phyloP scores from a whole-genome alignment of 2,329 filamentous ascomycete genomes.

The Colletotrichum australisinense region DNA sequence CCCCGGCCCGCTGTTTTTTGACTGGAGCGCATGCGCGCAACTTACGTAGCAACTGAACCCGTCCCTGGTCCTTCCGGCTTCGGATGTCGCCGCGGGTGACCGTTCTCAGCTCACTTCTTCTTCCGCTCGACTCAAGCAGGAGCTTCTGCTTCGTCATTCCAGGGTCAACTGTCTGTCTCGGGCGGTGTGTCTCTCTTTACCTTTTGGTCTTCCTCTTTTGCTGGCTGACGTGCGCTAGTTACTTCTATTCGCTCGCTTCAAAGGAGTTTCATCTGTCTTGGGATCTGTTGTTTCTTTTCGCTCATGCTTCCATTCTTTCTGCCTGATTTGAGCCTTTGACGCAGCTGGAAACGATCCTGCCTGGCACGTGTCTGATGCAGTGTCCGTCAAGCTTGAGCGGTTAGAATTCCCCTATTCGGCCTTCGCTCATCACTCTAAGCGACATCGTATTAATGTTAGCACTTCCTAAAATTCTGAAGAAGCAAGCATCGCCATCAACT shows the following conservation, averaged over 20 bases:
- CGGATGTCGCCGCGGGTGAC: conserved; percentile 12
- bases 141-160: conserved; percentile 2
- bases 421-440: too few relatives aligned
- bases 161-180: neutral
- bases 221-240: neutral
- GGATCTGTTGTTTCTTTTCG: neutral
- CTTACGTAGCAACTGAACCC: neutral
- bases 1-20: neutral
- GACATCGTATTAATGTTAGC: neutral
- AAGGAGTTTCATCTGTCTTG: neutral
- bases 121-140: neutral
- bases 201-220: too few relatives aligned
- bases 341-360: neutral
- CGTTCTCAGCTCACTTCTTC: conserved; percentile 8
- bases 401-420: neutral
- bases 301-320: neutral
- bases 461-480: neutral
- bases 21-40: conserved; percentile 30
- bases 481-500: neutral
- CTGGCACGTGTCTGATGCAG: neutral
- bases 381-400: neutral
- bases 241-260: neutral
- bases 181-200: neutral
- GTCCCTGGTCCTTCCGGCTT: conserved; percentile 14
- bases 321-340: neutral